phyloP scores from a whole-genome alignment of 345 rosid genomes.

The Citrus inodora region DNA sequence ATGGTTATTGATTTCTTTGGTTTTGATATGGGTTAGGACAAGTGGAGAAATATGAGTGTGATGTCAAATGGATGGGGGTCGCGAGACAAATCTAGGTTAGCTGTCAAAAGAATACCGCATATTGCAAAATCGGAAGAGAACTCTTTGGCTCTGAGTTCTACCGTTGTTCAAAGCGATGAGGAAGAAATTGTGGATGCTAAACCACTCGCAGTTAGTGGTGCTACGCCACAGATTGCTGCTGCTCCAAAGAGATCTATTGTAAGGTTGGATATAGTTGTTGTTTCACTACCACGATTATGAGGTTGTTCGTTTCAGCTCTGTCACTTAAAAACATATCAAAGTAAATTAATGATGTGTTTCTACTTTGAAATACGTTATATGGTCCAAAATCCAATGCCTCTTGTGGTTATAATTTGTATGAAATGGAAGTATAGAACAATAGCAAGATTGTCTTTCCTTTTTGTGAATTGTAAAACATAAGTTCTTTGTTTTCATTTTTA shows the following conservation, averaged over 20 bases:
- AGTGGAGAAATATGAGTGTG: constrained; percentile 99
- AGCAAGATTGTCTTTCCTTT: not conserved
- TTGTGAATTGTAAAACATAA: not conserved
- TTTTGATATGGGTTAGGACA: constrained; percentile 54
- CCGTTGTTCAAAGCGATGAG: constrained; percentile 61
- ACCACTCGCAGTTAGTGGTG: constrained; percentile 36
- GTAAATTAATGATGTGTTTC: not conserved
- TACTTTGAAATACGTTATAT: not conserved
- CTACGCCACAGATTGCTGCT: constrained; percentile 38
- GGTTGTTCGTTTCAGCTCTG: not conserved
- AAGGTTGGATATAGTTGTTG: constrained; percentile 46
- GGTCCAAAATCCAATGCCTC: too few relatives aligned
- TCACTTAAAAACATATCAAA: not conserved
- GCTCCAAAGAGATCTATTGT: constrained; percentile 64
- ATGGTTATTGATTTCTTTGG: constrained; percentile 17
- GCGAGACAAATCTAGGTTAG: constrained; percentile 74
- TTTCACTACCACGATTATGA: not conserved
- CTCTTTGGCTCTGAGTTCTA: constrained; percentile 25
- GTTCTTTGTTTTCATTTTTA: constrained; percentile 12
- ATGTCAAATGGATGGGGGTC: constrained; percentile 94
- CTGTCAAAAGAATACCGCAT: constrained; percentile 56
- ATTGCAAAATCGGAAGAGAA: constrained; percentile 57
- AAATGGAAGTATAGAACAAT: not conserved
- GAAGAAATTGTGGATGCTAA: constrained; percentile 64
- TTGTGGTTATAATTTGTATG: not conserved